Base-by-base conservation (phyloP, 2,329 filamentous ascomycete species). In the Phoma sp. region DNA sequence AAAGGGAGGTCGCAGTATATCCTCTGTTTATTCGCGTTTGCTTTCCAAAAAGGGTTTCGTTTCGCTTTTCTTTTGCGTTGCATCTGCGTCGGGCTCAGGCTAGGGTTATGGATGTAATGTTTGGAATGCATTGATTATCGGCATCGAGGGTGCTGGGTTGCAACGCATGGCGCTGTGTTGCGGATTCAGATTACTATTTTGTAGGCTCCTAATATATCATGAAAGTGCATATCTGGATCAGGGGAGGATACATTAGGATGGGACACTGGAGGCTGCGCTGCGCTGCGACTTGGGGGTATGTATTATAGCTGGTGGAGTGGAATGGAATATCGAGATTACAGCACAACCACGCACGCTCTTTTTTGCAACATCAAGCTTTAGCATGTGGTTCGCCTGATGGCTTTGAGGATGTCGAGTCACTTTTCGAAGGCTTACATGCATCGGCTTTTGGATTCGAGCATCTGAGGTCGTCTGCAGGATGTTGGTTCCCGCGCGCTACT, bases 1-100 rank as follows among this genome's bases (percentile, higher is more conserved):
- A 51, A 37, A 45, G 46, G 46, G 43, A 32, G 24, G 25, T 40
- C 31, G 52, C 52, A 45, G 46, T 55, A 55, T 55, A 55, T 51
- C 52, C 52, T 50, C 45, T 55, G 45, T 40, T 55, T 40, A 39
- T 29, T 33, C 37, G 43, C 51, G 43, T 47, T 52, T 17, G 21
- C 44, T 52, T 19, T 4, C 1, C 22, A 12, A 25, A 29, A 41
- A 36, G 12, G 22, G 25, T n/a, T 41, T 17, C 17, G 17, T 17
- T 17, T 17, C 17, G 17, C 36, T 31, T 12, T 37, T 19, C 32
- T 39, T 25, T 43, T 22, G 17, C 21, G 12, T n/a, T 35, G 41
- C 41, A 39, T 45, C 19, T 31, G 17, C 19, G 32, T 31, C 29
- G n/a, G 35, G 33, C 33, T 35, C 22, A 32, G 35, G 41, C 33